Evolutionary conservation across 2,329 filamentous ascomycete species (phyloP), one percentile per base, ranked within the genome.

Genomic region (Calonectria multiphialidica): DNA sequence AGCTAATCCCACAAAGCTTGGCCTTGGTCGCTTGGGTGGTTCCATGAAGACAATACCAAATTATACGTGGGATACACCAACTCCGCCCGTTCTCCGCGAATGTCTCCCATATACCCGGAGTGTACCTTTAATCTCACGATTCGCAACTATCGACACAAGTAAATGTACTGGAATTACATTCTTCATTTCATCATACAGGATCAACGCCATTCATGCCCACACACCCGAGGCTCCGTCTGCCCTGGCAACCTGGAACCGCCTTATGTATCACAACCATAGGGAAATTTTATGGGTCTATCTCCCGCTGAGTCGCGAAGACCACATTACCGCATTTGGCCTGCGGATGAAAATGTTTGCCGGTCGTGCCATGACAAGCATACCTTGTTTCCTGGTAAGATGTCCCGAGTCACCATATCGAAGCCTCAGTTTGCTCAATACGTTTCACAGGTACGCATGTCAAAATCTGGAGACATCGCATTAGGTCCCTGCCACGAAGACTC

Each of bases 51-150:
- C 63, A 10, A 66, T 66, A 21, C 62, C 62, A 21, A 65, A 50
- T 21, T 53, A 66, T 44, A 66, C 47, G 2, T 66, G 63, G 63
- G 63, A 66, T 66, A 66, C 63, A 13, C 63, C 63, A 66, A 55
- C 63, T n/a, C 63, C 63, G 18, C 63, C 63, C 7, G 15, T 55
- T 37, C 63, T 53, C 63, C 49, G 25, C 10, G 21, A 66, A 10
- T 66, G 63, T 30, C 47, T 55, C 18, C 63, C 49, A n/a, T 55
- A 66, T 44, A 55, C 37, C 25, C 63, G 49, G 13, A 53, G 23
- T 21, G 40, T 55, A 13, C 37, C 49, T 30, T 55, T 30, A 12
- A 53, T 42, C 35, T 42, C 63, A 15, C 63, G 63, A 3, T 66
- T 66, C 35, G 49, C 47, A 16, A 55, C 35, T 4, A 53, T 66